Conservation (phyloP, 345 rosid genomes). For the Eucalyptus pauciflora region DNA sequence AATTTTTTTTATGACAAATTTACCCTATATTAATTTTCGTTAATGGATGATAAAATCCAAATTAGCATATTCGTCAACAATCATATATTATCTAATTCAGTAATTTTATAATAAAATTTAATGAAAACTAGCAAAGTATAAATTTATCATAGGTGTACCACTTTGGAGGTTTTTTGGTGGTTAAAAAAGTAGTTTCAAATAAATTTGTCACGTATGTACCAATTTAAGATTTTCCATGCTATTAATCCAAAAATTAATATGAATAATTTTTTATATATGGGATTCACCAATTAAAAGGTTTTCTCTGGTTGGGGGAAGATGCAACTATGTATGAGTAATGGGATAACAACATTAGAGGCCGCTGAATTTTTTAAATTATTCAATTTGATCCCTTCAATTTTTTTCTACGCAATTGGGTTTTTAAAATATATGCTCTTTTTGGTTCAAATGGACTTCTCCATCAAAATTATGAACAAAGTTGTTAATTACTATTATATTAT, state of each 20-base stretch:
- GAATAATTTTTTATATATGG: neutral
- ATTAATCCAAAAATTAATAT: neutral
- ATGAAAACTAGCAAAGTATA: rapidly evolving
- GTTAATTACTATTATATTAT: neutral
- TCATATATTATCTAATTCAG: rapidly evolving
- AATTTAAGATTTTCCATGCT: no score
- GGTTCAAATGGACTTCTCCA: neutral
- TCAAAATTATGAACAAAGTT: neutral
- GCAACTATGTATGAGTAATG: neutral
- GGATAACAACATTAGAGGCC: neutral
- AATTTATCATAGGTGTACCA: no score
- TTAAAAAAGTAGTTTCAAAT: no score
- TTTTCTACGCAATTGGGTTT: neutral
- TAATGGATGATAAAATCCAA: no score
- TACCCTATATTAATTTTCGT: rapidly evolving
- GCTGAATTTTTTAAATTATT: neutral
- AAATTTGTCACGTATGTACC: rapidly evolving
- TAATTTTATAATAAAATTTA: no score
- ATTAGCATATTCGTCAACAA: rapidly evolving
- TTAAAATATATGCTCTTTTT: neutral
- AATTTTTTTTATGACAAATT: no score
- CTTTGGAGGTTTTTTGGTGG: no score
- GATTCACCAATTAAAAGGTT: neutral
- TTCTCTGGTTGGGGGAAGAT: neutral
- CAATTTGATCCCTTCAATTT: neutral